A percentile compares a stretch with the other conserved stretches of the same genome.
Conservation (phyloP, 2,329 filamentous ascomycete species). For the Knoxdaviesia proteae region DNA sequence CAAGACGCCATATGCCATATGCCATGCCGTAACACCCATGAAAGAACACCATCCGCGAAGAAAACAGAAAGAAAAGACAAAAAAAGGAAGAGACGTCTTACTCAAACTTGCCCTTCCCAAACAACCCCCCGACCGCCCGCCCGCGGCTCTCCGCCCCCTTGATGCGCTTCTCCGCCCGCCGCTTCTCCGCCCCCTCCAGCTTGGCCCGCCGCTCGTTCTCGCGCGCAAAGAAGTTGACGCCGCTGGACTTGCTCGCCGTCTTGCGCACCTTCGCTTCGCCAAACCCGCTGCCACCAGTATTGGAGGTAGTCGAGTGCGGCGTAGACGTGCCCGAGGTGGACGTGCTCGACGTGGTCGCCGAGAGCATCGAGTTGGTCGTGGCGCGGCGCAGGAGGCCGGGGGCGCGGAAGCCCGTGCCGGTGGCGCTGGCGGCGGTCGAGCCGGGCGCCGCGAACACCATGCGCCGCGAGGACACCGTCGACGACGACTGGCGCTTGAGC, state of each 20-base stretch:
- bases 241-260: slow-evolving; percentile 37
- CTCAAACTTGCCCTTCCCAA: slow-evolving; percentile 35
- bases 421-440: slow-evolving; percentile 10
- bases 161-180: slow-evolving; percentile 35
- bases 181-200: slow-evolving; percentile 33
- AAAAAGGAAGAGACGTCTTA: slow-evolving; percentile 6
- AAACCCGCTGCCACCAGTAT: slow-evolving; percentile 11
- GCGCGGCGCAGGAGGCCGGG: slow-evolving; percentile 53
- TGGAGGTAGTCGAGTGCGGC: not conserved
- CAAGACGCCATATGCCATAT: no score
- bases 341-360: slow-evolving; percentile 11
- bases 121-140: slow-evolving; percentile 34
- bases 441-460: slow-evolving; percentile 35
- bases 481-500: slow-evolving; percentile 36
- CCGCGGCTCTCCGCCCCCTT: slow-evolving; percentile 35
- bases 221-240: slow-evolving; percentile 37
- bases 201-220: slow-evolving; percentile 35
- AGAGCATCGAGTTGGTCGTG: slow-evolving; percentile 41
- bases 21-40: not conserved
- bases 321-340: slow-evolving; percentile 1
- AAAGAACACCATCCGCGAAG: not conserved
- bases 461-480: slow-evolving; percentile 14
- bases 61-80: not conserved
- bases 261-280: slow-evolving; percentile 37
- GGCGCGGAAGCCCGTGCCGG: slow-evolving; percentile 34